These are phyloP conservation scores for Emmonsiellopsis sp. DNA, from an alignment of 2,329 filamentous ascomycete species.

Conservation along the genomic window DNA sequence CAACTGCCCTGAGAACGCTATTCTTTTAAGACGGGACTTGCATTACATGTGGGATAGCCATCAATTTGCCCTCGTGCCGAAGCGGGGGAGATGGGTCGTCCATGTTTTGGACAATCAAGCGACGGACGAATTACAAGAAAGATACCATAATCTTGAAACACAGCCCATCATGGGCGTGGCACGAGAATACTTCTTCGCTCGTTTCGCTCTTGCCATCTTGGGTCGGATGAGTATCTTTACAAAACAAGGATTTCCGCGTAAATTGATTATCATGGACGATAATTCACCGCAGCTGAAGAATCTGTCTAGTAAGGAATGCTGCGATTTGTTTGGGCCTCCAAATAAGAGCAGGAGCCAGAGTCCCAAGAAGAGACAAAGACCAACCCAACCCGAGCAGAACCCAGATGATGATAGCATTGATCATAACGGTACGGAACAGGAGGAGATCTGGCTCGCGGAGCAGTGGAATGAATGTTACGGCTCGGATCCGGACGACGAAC, in stretches of 20 bases:
- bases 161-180: background rate
- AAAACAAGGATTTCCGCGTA: background rate
- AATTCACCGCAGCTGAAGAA: background rate
- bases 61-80: background rate
- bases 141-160: conserved; percentile 1
- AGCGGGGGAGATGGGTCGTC: background rate
- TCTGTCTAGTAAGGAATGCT: background rate
- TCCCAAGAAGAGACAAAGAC: conserved; percentile 1
- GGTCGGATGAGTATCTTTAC: background rate
- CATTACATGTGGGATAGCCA: background rate
- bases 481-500: background rate
- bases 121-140: background rate
- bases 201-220: background rate
- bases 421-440: background rate
- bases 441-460: background rate
- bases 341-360: conserved; percentile 1
- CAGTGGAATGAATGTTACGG: background rate
- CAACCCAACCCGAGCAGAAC: background rate
- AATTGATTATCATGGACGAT: background rate
- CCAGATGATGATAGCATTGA: background rate
- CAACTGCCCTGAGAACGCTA: background rate
- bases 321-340: background rate
- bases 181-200: conserved; percentile 1
- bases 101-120: background rate
- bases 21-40: background rate